phyloP scores from a whole-genome alignment of 2,329 filamentous ascomycete species.

The Fusarium equiseti region DNA sequence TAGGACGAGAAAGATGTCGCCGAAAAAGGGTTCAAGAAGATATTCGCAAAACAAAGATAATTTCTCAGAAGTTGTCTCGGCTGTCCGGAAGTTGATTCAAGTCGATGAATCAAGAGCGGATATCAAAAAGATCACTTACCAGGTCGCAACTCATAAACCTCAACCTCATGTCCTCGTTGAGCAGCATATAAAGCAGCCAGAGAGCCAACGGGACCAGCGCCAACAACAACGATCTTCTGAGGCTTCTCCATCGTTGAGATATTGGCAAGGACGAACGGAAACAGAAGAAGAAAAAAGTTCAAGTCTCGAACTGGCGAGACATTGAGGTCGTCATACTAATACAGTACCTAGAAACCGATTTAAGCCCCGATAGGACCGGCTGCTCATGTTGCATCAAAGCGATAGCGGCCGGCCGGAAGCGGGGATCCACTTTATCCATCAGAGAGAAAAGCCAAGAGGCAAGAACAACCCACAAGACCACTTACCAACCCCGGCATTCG shows the following conservation, averaged over 20 bases:
- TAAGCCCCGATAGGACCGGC: constrained; percentile 36
- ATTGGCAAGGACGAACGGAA: constrained; percentile 45
- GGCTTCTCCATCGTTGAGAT: constrained; percentile 51
- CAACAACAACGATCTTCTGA: constrained; percentile 85
- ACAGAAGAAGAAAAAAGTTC: constrained; percentile 1
- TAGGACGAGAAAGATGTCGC: constrained; percentile 2
- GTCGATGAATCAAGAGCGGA: background rate
- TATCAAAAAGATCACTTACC: constrained; percentile 68
- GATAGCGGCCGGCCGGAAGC: constrained; percentile 38
- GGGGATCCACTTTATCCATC: constrained; percentile 23
- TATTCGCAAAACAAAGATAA: background rate
- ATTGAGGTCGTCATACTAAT: constrained; percentile 28
- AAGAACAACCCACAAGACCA: constrained; percentile 11
- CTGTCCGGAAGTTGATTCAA: background rate
- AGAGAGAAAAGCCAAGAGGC: constrained; percentile 3
- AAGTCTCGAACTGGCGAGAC: constrained; percentile 11
- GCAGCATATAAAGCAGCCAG: constrained; percentile 94
- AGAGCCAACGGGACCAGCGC: constrained; percentile 92
- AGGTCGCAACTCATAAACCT: constrained; percentile 91
- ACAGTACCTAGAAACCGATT: background rate
- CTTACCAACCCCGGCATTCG: constrained; percentile 15
- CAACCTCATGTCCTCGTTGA: constrained; percentile 86
- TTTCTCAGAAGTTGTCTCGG: background rate
- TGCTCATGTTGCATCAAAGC: constrained; percentile 32
- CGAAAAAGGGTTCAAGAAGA: background rate